Conservation (phyloP, 2,329 filamentous ascomycete species). For the Beauveria bassiana region DNA sequence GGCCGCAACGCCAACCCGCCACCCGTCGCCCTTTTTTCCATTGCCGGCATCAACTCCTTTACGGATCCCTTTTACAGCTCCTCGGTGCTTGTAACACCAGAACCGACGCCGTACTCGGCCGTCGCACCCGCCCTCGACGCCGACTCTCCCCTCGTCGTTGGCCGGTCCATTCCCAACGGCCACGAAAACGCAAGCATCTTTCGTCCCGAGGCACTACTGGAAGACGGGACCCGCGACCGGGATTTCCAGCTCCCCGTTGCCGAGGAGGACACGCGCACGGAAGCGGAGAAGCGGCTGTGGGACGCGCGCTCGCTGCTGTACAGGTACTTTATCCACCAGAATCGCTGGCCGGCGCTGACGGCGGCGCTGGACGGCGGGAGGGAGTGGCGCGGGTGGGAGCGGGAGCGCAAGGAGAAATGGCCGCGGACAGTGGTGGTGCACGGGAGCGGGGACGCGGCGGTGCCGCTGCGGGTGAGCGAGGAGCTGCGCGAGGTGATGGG, state of each 20-base stretch:
- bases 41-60: slow-evolving; percentile 29
- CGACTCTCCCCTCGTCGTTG: slow-evolving; percentile 18
- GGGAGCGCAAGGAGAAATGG: slow-evolving; percentile 19
- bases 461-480: slow-evolving; percentile 21
- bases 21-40: slow-evolving; percentile 26
- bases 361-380: slow-evolving; percentile 24
- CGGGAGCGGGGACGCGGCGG: slow-evolving; percentile 22
- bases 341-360: slow-evolving; percentile 21
- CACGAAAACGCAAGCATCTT: slow-evolving; percentile 18
- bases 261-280: not conserved
- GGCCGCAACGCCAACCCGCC: slow-evolving; percentile 23
- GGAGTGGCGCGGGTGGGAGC: slow-evolving; percentile 19
- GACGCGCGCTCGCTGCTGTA: slow-evolving; percentile 21
- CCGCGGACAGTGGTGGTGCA: slow-evolving; percentile 28
- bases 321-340: slow-evolving; percentile 26
- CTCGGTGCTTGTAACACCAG: slow-evolving; percentile 21
- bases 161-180: slow-evolving; percentile 8
- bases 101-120: slow-evolving; percentile 20
- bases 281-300: not conserved
- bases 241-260: slow-evolving; percentile 11
- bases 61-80: slow-evolving; percentile 29
- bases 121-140: slow-evolving; percentile 17
- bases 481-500: slow-evolving; percentile 21
- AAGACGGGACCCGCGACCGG: slow-evolving; percentile 21
- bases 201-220: slow-evolving; percentile 19